Conservation (phyloP, 768 basidiomycete species). For the Artomyces pyxidatus region DNA sequence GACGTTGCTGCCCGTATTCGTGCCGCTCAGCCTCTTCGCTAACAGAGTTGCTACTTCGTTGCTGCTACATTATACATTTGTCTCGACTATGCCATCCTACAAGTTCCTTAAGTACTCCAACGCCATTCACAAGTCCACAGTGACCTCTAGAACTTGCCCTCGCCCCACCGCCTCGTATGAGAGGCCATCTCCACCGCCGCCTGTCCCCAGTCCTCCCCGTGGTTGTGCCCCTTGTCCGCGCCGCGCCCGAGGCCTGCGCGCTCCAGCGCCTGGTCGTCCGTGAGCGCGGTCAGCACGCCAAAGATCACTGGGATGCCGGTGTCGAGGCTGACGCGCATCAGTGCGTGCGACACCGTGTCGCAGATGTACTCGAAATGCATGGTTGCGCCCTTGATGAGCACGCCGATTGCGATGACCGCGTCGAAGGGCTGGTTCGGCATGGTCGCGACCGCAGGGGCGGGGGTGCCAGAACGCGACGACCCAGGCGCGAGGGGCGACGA, state of each 20-base stretch:
- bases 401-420: slow-evolving; percentile 95
- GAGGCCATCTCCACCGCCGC: slow-evolving; percentile 93
- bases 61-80: slow-evolving; percentile 1
- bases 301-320: slow-evolving; percentile 93
- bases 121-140: background rate
- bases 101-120: background rate
- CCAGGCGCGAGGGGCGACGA: slow-evolving; percentile 23
- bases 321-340: slow-evolving; percentile 94
- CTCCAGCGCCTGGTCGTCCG: slow-evolving; percentile 90
- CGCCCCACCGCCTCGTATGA: slow-evolving; percentile 55
- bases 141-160: slow-evolving; percentile 48
- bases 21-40: too few relatives aligned
- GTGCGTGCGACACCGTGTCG: slow-evolving; percentile 84
- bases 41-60: too few relatives aligned
- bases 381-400: slow-evolving; percentile 94
- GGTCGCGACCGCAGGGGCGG: slow-evolving; percentile 29
- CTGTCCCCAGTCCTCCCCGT: slow-evolving; percentile 96
- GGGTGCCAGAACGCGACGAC: slow-evolving; percentile 45
- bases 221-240: slow-evolving; percentile 79
- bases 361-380: slow-evolving; percentile 99
- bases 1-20: too few relatives aligned
- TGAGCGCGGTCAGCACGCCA: slow-evolving; percentile 89
- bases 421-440: slow-evolving; percentile 68
- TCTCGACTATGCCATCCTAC: background rate
- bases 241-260: slow-evolving; percentile 81